Conservation (phyloP, 2,329 filamentous ascomycete species). For the Byssoonygena ceratinophila region DNA sequence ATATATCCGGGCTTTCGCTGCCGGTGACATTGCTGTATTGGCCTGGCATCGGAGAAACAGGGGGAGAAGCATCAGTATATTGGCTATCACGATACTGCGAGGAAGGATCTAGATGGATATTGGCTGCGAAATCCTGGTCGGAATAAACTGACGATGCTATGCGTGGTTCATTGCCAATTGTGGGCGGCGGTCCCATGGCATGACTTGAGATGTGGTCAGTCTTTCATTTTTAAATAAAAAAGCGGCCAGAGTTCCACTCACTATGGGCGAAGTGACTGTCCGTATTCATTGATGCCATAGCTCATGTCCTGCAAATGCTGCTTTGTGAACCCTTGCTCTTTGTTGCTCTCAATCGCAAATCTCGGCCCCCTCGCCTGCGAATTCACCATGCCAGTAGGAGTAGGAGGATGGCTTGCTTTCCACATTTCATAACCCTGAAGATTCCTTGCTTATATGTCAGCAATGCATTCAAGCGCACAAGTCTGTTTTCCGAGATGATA, state of each 20-base stretch:
- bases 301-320: conserved; percentile 1
- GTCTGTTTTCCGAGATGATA: not conserved
- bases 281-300: not conserved
- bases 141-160: conserved; percentile 14
- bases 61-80: conserved; percentile 37
- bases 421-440: conserved; percentile 5
- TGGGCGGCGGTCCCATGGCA: not conserved
- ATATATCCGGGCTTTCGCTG: conserved; percentile 29
- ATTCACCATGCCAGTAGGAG: conserved; percentile 2
- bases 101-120: not conserved
- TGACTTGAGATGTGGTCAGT: not conserved
- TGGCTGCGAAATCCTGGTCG: not conserved
- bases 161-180: conserved; percentile 4
- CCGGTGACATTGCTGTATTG: conserved; percentile 14
- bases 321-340: not conserved
- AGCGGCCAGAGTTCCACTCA: not conserved
- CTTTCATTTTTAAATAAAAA: not conserved
- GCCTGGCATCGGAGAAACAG: conserved; percentile 32
- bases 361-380: not conserved
- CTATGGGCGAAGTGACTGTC: conserved; percentile 1
- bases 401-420: conserved; percentile 10
- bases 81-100: conserved; percentile 18
- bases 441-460: conserved; percentile 3
- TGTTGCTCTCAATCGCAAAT: not conserved
- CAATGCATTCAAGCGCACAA: not conserved